phyloP scores from a whole-genome alignment of 768 basidiomycete species.

The Gymnopilus junonius region DNA sequence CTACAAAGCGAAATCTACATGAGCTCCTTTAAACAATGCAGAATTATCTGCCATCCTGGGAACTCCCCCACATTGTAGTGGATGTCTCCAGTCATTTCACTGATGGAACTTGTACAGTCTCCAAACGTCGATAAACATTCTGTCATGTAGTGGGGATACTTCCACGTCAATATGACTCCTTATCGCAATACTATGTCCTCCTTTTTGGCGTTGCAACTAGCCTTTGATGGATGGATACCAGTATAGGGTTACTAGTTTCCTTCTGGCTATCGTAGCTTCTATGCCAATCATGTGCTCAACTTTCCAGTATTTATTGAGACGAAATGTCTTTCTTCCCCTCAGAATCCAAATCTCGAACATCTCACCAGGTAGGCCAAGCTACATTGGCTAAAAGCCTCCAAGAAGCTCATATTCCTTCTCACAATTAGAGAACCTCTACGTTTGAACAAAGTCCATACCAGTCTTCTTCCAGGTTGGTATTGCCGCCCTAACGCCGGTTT shows the following conservation, averaged over 20 bases:
- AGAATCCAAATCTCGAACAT: neutral
- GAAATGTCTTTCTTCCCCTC: neutral
- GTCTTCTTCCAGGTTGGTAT: neutral
- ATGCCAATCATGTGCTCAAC: neutral
- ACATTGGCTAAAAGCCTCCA: neutral
- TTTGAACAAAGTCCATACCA: neutral
- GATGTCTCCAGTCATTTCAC: no score
- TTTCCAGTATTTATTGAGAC: neutral
- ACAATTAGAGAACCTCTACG: neutral
- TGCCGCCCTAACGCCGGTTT: neutral
- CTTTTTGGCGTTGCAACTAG: neutral
- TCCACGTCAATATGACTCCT: neutral
- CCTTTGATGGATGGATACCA: neutral
- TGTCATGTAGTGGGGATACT: neutral
- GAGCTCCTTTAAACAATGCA: neutral
- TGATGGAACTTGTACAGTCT: no score
- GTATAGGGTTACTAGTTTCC: neutral
- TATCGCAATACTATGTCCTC: neutral
- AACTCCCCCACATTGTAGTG: neutral
- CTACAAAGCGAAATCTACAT: no score
- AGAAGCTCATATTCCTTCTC: neutral
- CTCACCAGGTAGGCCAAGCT: neutral
- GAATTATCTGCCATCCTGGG: neutral
- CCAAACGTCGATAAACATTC: neutral
- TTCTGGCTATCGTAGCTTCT: neutral